These are phyloP conservation scores for Mrakia frigida DNA, from an alignment of 768 basidiomycete genomes.

Conservation along the genomic window DNA sequence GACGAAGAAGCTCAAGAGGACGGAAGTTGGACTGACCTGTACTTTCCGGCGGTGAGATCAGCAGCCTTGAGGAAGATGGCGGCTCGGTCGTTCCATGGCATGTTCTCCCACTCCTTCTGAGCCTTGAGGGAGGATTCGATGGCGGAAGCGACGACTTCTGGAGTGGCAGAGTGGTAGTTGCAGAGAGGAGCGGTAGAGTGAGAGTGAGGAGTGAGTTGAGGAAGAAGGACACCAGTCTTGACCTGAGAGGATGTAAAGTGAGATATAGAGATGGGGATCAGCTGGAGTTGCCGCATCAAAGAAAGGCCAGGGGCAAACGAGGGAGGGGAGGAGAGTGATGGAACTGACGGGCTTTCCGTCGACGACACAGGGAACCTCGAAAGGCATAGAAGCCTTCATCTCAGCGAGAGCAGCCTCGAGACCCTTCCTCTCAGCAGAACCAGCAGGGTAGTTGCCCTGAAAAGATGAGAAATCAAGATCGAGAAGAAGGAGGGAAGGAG, in stretches of 20 bases:
- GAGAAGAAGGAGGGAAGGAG: neutral
- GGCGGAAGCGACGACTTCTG: slow-evolving; percentile 65
- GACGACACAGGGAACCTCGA: slow-evolving; percentile 87
- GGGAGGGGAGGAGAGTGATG: neutral
- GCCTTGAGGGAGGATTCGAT: slow-evolving; percentile 83
- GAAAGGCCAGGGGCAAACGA: neutral
- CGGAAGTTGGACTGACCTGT: slow-evolving; percentile 4
- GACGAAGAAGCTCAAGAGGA: too few relatives aligned
- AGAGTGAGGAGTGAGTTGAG: slow-evolving; percentile 56
- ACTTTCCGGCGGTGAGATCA: slow-evolving; percentile 86
- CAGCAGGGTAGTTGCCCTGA: slow-evolving; percentile 62
- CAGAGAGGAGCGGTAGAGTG: slow-evolving; percentile 82
- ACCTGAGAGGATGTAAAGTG: slow-evolving; percentile 52
- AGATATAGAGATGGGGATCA: neutral
- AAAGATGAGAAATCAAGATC: neutral
- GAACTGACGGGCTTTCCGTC: slow-evolving; percentile 75
- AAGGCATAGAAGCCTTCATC: slow-evolving; percentile 78
- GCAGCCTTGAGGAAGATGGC: slow-evolving; percentile 98
- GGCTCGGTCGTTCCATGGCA: slow-evolving; percentile 96
- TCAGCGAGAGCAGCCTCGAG: slow-evolving; percentile 66
- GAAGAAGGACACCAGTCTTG: slow-evolving; percentile 69
- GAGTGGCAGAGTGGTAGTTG: slow-evolving; percentile 81
- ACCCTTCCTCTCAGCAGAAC: slow-evolving; percentile 67
- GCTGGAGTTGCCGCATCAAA: too few relatives aligned
- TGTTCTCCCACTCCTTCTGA: slow-evolving; percentile 80